Base-by-base conservation (phyloP, 2,329 filamentous ascomycete species). In the Botrytis cinerea region DNA sequence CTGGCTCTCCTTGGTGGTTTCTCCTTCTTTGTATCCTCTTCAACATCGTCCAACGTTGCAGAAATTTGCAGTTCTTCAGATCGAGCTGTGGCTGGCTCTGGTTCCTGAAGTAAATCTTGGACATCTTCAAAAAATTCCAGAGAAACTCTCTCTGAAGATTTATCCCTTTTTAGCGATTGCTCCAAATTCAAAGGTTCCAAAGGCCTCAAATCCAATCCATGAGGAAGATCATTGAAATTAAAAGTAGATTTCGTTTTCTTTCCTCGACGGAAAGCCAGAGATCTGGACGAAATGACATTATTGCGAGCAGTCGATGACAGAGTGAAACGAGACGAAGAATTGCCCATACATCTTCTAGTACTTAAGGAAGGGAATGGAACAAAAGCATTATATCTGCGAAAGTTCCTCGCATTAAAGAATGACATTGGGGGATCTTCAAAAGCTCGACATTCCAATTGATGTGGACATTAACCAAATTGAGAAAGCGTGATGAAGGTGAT, bases 211-310 rank as follows among this genome's bases (percentile, higher is more conserved):
- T 70, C 59, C 7, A 66, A 32, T 6, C 10, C 43, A 48, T 48
- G 75, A 8, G 88, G 88, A 46, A 91, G 82, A 69, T 90, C 88
- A 16, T 86, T 84, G 7, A 90, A 82, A 74, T 83, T 87, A 76
- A 90, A 77, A 1, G 85, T 85, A 4, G 86, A 85, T 78, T 81
- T 86, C 8, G 86, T 88, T 81, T 87, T 89, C 80, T 87, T 89
- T 74, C 86, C 85, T 79, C 87, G 83, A 57, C 77, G 54, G 8
- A 70, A 46, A 46, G 38, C 1, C 38, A 20, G 68, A 61, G 68
- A 28, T n/a, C 7, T 35, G 35, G 45, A 70, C 45, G 10, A 18
- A 45, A 60, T 25, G 22, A 59, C 18, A 61, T n/a, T 22, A 35
- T 61, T 45, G 25, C 3, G 16, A 32, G 57, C 35, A 64, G 59